A percentile compares a stretch with the other conserved stretches of the same genome.
phyloP scores from a whole-genome alignment of 164 flowering plant genomes.

The Chimonanthus salicifolius region DNA sequence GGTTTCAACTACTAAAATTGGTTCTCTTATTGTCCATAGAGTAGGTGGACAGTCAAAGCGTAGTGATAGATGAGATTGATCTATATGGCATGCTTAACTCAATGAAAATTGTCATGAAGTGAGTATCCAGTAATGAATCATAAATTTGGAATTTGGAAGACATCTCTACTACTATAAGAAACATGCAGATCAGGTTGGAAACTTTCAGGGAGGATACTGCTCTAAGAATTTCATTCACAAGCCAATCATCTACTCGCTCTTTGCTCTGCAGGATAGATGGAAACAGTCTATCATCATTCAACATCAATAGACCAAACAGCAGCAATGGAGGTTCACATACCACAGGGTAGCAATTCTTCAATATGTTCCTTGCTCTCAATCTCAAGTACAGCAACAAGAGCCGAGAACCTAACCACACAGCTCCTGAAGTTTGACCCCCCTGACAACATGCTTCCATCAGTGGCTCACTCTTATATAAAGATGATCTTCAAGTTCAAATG shows the following conservation, averaged over 20 bases:
- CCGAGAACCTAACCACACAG: conserved; percentile 63
- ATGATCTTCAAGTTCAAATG: neutral
- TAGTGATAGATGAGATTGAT: neutral
- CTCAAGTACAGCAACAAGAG: conserved; percentile 59
- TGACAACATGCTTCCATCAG: conserved; percentile 18
- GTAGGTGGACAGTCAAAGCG: neutral
- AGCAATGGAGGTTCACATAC: conserved; percentile 33
- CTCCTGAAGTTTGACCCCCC: conserved; percentile 58
- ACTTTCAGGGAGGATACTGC: conserved; percentile 61
- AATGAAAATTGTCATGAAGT: neutral
- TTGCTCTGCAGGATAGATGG: conserved; percentile 40
- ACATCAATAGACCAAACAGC: conserved; percentile 3
- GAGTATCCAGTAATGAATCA: neutral
- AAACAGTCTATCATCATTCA: neutral
- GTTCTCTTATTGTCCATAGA: too few species aligned
- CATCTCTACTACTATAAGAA: neutral
- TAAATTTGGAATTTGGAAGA: neutral
- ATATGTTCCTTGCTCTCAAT: conserved; percentile 35
- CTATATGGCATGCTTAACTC: neutral
- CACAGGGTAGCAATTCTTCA: conserved; percentile 66
- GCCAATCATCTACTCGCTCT: conserved; percentile 71
- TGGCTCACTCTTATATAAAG: neutral
- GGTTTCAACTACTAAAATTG: too few species aligned
- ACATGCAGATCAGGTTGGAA: neutral
- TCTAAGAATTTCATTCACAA: conserved; percentile 65